Conservation (phyloP, 2,329 filamentous ascomycete genomes). For the Alternaria consortialis region DNA sequence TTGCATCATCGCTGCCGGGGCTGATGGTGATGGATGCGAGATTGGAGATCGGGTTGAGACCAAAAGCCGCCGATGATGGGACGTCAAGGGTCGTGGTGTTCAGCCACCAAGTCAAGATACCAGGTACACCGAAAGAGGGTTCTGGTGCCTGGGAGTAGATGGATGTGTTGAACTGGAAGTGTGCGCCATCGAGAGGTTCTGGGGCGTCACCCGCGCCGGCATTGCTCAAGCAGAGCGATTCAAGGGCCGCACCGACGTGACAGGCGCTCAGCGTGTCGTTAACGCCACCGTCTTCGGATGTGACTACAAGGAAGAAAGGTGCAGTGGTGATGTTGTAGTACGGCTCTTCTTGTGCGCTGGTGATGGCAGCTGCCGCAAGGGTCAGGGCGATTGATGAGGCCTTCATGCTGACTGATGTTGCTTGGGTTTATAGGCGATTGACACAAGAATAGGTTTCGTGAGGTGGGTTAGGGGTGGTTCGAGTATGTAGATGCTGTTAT, state of each 20-base stretch:
- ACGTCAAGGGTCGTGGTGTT: neutral
- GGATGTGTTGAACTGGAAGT: conserved; percentile 49
- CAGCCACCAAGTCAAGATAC: conserved; percentile 54
- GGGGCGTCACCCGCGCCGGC: conserved; percentile 30
- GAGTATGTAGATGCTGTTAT: conserved; percentile 6
- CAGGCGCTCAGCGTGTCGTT: conserved; percentile 56
- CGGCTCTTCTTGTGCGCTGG: conserved; percentile 37
- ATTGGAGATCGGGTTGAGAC: conserved; percentile 51
- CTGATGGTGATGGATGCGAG: conserved; percentile 55
- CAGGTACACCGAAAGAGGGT: conserved; percentile 28
- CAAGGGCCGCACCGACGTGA: conserved; percentile 60
- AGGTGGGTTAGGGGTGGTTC: neutral
- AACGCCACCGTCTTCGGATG: conserved; percentile 50
- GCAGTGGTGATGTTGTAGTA: conserved; percentile 51
- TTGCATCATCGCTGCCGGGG: conserved; percentile 37
- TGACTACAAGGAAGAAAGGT: conserved; percentile 56
- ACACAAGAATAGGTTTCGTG: conserved; percentile 4
- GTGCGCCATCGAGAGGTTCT: conserved; percentile 24
- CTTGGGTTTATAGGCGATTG: neutral
- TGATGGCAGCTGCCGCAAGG: conserved; percentile 35
- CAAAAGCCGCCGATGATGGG: conserved; percentile 49
- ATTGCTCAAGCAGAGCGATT: conserved; percentile 54
- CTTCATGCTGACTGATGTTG: conserved; percentile 30
- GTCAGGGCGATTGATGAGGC: conserved; percentile 25
- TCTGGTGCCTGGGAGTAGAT: conserved; percentile 24